A percentile compares a stretch with the other conserved stretches of the same genome.
phyloP scores from a whole-genome alignment of 2,329 filamentous ascomycete genomes.

The Cladosporium sp. region DNA sequence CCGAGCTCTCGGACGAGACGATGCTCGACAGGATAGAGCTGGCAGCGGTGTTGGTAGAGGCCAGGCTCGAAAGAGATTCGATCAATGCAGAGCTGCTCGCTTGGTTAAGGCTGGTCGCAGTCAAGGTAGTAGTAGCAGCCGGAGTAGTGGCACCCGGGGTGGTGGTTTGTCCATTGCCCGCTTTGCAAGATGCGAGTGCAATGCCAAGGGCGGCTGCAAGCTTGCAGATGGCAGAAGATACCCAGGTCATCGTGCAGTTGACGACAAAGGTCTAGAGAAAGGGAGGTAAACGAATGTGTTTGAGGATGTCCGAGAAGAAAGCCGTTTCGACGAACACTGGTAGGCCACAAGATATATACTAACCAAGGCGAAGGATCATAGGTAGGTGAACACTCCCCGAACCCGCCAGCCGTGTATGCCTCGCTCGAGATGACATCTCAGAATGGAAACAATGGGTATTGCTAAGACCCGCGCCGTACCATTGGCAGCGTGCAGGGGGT shows the following conservation, averaged over 20 bases:
- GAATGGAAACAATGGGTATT: conserved; percentile 14
- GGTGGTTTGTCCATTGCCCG: conserved; percentile 7
- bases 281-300: conserved; percentile 1
- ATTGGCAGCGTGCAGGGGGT: conserved; percentile 16
- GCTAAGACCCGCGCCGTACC: conserved; percentile 17
- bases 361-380: background rate
- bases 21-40: background rate
- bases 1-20: background rate
- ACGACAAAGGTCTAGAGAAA: background rate
- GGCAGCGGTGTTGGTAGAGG: background rate
- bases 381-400: background rate
- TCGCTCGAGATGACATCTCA: conserved; percentile 2
- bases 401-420: background rate
- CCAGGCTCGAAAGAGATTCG: background rate
- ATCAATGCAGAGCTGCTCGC: conserved; percentile 14
- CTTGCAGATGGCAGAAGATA: conserved; percentile 11
- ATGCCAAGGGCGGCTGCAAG: conserved; percentile 17
- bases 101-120: conserved; percentile 4
- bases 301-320: conserved; percentile 1
- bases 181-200: conserved; percentile 4
- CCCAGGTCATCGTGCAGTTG: conserved; percentile 4
- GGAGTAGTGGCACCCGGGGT: conserved; percentile 7
- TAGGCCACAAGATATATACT: conserved; percentile 10
- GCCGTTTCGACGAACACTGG: background rate
- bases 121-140: conserved; percentile 2